Evolutionary conservation across 2,329 filamentous ascomycete species (phyloP), one percentile per base, ranked within the genome.

Genomic region (Penicillium sp.): DNA sequence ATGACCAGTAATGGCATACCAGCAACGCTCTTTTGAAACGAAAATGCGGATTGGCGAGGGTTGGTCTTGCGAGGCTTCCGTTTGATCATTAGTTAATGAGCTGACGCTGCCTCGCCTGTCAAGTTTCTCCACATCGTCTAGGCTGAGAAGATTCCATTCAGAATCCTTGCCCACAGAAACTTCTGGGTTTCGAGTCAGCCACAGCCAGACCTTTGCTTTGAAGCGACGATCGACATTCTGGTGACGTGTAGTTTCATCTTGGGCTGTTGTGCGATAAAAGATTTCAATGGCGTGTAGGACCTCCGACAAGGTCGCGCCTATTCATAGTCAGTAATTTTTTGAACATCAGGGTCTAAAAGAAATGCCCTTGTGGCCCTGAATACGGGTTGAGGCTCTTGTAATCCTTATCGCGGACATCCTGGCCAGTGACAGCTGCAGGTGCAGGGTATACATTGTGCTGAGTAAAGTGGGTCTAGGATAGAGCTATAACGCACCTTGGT

Each of bases 1-100:
- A 57, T 82, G 79, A 1, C 77, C 78, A 9, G 78, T 69, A 34
- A 82, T 62, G 6, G 77, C 74, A 39, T 72, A 66, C 77, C 79
- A 82, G 16, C 74, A 72, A 23, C 75, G 67, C 35, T 76, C 70
- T 45, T 74, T 65, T 5, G 70, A 77, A 6, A 76, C 72, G 51
- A 65, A 72, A 6, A 78, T 59, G 23, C 68, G 66, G 26, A 56
- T 20, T 14, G 36, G 31, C 1, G 45, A 29, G n/a, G 39, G 3
- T 18, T 32, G 11, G 6, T 30, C 9, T 13, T 34, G 2, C 23
- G 39, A 35, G 14, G 31, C 7, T 30, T 47, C 33, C 13, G 36
- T 32, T 17, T 39, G 22, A 9, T 38, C 28, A 11, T 18, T 26
- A 8, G 11, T 22, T 22, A 32, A 30, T 4, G 32, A 22, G 7